Base-by-base conservation (phyloP, 768 basidiomycete genomes). In the Agaricus blazei region DNA sequence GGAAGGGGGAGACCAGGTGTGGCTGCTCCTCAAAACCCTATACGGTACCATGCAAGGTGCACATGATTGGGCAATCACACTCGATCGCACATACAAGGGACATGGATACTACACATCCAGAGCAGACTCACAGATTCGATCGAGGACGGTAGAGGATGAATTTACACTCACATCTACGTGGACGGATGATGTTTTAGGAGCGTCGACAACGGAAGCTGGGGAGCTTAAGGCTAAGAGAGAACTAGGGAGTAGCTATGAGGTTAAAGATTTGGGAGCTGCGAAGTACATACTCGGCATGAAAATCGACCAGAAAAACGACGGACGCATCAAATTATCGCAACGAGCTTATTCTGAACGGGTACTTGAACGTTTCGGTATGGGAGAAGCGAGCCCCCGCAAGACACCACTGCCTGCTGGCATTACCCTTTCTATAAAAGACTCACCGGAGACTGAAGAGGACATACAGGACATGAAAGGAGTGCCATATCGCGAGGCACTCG, bases 401-500 rank as follows among this genome's bases (percentile, higher is more conserved):
- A 63, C 62, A 1, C 62, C 62, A 3, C 58, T 63, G 46, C 24
- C 11, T 9, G 27, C 9, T 27, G 26, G 45, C 11, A 19, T 46
- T 6, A 26, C 23, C 27, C 45, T 46, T 15, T 15, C 45, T 46
- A 15, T 46, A n/a, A n/a, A n/a, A n/a, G n/a, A n/a, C n/a, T 27
- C 45, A 26, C 45, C 9, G 4, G 3, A 27, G 27, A n/a, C n/a
- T n/a, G n/a, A n/a, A n/a, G n/a, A n/a, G n/a, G n/a, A n/a, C n/a
- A n/a, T n/a, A 5, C 45, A 19, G 5, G 45, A 51, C 15, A 5
- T 42, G 14, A 51, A 46, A 9, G 26, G 24, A 11, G 28, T 59
- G 15, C 38, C 51, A 1, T 63, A 61, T 38, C 38, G 51, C 1
- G 59, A 52, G 36, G 27, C 62, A 2, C 54, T 68, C 31, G 62